Conservation (phyloP, 1,139 yeast species). For the Diutina siamensis region DNA sequence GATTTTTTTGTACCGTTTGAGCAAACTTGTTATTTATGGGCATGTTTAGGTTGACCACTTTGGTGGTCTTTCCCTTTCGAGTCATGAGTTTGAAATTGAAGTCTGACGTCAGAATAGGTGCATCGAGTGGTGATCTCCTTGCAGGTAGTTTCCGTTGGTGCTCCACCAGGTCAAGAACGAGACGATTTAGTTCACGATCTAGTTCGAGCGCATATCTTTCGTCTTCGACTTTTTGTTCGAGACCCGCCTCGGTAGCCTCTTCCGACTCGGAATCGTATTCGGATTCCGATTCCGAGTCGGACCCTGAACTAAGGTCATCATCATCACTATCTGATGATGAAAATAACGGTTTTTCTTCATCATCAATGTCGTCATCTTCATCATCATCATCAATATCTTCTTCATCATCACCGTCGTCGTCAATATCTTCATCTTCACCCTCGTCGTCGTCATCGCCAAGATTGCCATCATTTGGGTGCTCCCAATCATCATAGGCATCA, state of each 20-base stretch:
- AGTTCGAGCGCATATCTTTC: slow-evolving; percentile 36
- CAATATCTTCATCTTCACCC: slow-evolving; percentile 8
- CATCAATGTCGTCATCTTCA: slow-evolving; percentile 12
- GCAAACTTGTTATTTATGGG: slow-evolving; percentile 42
- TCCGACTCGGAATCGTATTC: slow-evolving; percentile 11
- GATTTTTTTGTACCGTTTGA: slow-evolving; percentile 21
- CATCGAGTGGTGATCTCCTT: slow-evolving; percentile 16
- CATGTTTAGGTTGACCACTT: slow-evolving; percentile 26
- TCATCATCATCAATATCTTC: slow-evolving; percentile 12
- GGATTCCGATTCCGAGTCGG: slow-evolving; percentile 12
- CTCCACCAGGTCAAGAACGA: slow-evolving; percentile 19
- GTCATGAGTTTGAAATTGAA: slow-evolving; percentile 43
- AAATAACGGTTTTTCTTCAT: slow-evolving; percentile 9
- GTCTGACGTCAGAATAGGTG: slow-evolving; percentile 8
- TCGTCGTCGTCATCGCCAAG: slow-evolving; percentile 18
- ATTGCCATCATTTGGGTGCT: slow-evolving; percentile 41
- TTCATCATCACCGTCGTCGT: slow-evolving; percentile 8
- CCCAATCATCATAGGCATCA: slow-evolving; percentile 7
- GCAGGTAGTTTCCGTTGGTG: slow-evolving; percentile 9
- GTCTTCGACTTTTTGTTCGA: slow-evolving; percentile 23
- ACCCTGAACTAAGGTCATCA: slow-evolving; percentile 7
- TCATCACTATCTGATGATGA: slow-evolving; percentile 11
- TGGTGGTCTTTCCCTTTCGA: slow-evolving; percentile 26
- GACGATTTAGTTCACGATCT: slow-evolving; percentile 40
- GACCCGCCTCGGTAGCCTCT: no score